Conservation (phyloP, 495 filamentous ascomycete genomes). For the Neurospora tetrasperma region DNA sequence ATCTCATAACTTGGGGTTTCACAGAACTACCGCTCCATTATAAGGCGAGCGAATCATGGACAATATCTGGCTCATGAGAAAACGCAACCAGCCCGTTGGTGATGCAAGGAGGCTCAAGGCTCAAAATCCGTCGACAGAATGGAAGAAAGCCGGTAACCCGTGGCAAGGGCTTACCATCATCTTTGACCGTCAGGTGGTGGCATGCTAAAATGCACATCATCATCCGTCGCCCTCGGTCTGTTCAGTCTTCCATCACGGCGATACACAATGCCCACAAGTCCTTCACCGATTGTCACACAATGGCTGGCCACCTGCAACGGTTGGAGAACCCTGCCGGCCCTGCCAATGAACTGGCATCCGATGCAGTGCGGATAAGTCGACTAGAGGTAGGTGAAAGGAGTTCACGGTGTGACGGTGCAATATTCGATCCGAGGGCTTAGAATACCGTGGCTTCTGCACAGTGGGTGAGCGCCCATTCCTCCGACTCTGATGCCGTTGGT, state of each 20-base stretch:
- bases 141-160: neutral
- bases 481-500: neutral
- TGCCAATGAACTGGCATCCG: neutral
- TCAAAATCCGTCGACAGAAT: neutral
- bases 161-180: neutral
- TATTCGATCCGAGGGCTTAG: neutral
- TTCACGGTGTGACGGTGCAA: neutral
- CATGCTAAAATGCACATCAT: neutral
- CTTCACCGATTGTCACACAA: neutral
- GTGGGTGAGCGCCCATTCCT: neutral
- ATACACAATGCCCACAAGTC: neutral
- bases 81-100: neutral
- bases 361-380: neutral
- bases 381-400: neutral
- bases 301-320: neutral
- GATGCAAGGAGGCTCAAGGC: neutral
- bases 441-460: neutral
- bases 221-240: neutral
- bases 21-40: neutral
- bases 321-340: neutral
- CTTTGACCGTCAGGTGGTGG: neutral
- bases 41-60: neutral
- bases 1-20: neutral
- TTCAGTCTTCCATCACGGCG: neutral
- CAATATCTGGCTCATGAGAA: neutral